Conservation (phyloP, 2,329 filamentous ascomycete genomes). For the Pseudogymnoascus sp. region DNA sequence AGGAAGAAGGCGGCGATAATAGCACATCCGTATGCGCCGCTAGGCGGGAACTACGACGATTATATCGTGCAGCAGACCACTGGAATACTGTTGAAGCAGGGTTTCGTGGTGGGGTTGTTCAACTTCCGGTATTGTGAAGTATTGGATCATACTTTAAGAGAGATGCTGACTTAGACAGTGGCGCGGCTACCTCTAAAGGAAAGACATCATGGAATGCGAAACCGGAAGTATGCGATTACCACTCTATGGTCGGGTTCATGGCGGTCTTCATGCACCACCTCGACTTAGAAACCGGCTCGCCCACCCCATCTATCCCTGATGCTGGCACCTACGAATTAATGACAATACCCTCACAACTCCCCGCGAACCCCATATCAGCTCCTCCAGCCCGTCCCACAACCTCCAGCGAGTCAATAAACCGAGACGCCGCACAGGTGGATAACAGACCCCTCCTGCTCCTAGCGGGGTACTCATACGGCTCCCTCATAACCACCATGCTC, state of each 20-base stretch:
- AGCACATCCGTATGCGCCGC: conserved; percentile 82
- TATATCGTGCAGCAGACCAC: conserved; percentile 58
- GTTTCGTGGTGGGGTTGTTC: conserved; percentile 76
- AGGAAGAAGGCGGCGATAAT: conserved; percentile 52
- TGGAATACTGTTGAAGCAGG: conserved; percentile 53
- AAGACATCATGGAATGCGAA: conserved; percentile 81
- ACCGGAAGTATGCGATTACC: conserved; percentile 75
- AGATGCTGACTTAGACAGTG: conserved; percentile 42
- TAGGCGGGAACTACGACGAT: conserved; percentile 83
- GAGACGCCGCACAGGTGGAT: not conserved
- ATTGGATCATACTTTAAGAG: conserved; percentile 14
- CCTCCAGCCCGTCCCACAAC: not conserved
- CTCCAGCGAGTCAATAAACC: not conserved
- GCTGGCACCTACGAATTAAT: conserved; percentile 16
- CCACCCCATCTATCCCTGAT: conserved; percentile 14
- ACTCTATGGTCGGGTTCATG: conserved; percentile 73
- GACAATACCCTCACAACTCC: conserved; percentile 21
- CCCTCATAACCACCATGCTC: conserved; percentile 67
- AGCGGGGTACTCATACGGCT: conserved; percentile 85
- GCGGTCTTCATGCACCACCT: conserved; percentile 56
- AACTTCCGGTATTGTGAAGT: conserved; percentile 64
- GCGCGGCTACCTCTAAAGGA: conserved; percentile 65
- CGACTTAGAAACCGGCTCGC: conserved; percentile 3
- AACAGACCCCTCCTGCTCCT: conserved; percentile 44
- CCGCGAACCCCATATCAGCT: not conserved